Percentiles rank a stretch among this genome's conserved stretches.
These are phyloP conservation scores for Leccinum pachyderme DNA, from an alignment of 1,284 basidiomycete species.

Conservation along the genomic window DNA sequence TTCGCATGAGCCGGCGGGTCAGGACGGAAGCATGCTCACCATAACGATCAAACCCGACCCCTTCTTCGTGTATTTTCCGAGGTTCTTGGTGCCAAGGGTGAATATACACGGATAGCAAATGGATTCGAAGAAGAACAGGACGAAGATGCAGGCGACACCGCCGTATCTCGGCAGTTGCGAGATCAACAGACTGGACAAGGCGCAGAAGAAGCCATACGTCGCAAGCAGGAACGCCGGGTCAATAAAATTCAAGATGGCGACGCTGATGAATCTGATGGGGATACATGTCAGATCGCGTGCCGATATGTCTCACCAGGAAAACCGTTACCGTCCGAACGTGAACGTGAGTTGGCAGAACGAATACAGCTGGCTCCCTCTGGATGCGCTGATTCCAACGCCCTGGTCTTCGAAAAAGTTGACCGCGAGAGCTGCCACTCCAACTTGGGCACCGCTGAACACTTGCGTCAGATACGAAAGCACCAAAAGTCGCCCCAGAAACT, in stretches of 20 bases:
- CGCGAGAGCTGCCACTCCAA: slow-evolving; percentile 70
- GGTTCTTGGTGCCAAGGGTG: slow-evolving; percentile 67
- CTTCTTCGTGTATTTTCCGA: slow-evolving; percentile 68
- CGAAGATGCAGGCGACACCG: slow-evolving; percentile 64
- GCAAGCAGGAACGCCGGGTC: slow-evolving; percentile 65
- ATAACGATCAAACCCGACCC: slow-evolving; percentile 72
- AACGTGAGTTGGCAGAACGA: slow-evolving; percentile 76
- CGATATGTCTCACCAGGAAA: neutral
- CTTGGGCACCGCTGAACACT: slow-evolving; percentile 60
- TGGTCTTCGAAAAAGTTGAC: slow-evolving; percentile 69
- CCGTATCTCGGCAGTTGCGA: slow-evolving; percentile 51
- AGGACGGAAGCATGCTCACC: slow-evolving; percentile 24
- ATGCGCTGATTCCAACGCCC: slow-evolving; percentile 53
- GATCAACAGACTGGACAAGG: slow-evolving; percentile 52
- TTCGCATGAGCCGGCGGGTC: slow-evolving; percentile 1
- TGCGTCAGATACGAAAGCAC: neutral
- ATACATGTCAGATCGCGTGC: neutral
- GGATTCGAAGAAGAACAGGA: slow-evolving; percentile 77
- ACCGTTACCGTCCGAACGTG: slow-evolving; percentile 57
- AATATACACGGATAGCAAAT: slow-evolving; percentile 74
- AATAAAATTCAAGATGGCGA: slow-evolving; percentile 59
- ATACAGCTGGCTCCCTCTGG: slow-evolving; percentile 61
- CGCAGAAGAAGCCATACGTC: slow-evolving; percentile 52
- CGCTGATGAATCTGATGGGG: slow-evolving; percentile 54
- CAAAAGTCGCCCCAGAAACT: slow-evolving; percentile 14